phyloP scores from a whole-genome alignment of 306 rosid genomes.

The Inga oerstediana region DNA sequence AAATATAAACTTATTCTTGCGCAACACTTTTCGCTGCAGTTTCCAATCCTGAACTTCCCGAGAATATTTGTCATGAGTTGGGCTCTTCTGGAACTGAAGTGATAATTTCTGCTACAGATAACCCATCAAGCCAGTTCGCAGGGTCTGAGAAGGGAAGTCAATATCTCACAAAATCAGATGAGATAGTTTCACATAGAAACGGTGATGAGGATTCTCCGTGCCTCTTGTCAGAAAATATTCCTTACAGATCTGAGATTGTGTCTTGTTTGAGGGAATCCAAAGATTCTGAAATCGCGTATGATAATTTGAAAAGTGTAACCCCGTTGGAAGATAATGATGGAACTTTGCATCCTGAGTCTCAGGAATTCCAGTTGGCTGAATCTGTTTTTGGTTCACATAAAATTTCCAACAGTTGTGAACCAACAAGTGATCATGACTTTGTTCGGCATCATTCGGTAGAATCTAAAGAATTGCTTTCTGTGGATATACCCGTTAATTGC shows the following conservation, averaged over 20 bases:
- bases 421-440: constrained; percentile 24
- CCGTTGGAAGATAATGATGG: constrained; percentile 20
- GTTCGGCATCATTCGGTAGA: constrained; percentile 25
- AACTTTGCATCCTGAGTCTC: constrained; percentile 21
- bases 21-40: constrained; percentile 47
- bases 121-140: constrained; percentile 28
- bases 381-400: constrained; percentile 16
- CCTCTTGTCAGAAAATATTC: constrained; percentile 33
- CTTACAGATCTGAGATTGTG: constrained; percentile 18
- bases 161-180: constrained; percentile 24
- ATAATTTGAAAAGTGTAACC: constrained; percentile 28
- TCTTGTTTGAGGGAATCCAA: constrained; percentile 25
- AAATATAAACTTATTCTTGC: constrained; percentile 23
- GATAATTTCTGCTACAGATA: constrained; percentile 26
- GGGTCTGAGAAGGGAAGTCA: constrained; percentile 32
- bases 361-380: constrained; percentile 7
- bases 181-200: constrained; percentile 9
- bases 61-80: constrained; percentile 29
- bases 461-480: constrained; percentile 25
- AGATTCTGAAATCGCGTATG: constrained; percentile 33
- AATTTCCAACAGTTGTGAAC: constrained; percentile 30
- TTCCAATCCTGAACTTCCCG: constrained; percentile 27
- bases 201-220: constrained; percentile 35
- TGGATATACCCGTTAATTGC: constrained; percentile 32
- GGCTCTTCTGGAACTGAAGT: constrained; percentile 41